Conservation (phyloP, 352 stramenopile species). For the Pythium myriotylum region DNA sequence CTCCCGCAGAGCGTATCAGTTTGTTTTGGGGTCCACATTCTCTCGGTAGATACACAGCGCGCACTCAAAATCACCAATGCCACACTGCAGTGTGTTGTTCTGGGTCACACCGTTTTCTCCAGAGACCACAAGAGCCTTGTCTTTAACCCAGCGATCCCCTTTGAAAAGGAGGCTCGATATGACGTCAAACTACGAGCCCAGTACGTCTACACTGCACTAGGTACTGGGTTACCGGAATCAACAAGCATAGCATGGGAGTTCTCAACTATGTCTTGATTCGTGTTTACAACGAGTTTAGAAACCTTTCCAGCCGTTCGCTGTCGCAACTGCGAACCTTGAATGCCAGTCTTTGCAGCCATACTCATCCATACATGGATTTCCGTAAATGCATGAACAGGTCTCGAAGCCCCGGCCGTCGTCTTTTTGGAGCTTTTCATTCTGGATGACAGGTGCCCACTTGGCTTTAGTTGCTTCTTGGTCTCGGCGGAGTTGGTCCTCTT, state of each 20-base stretch:
- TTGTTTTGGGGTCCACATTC: conserved; percentile 30
- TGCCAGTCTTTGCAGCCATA: conserved; percentile 91
- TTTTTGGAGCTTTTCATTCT: conserved; percentile 40
- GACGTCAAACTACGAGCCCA: conserved; percentile 35
- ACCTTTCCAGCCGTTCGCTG: conserved; percentile 89
- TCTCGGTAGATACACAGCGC: conserved; percentile 32
- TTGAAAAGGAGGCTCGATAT: conserved; percentile 39
- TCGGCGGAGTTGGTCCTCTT: conserved; percentile 62
- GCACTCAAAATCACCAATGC: conserved; percentile 39
- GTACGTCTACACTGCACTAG: conserved; percentile 32
- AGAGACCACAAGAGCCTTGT: conserved; percentile 14
- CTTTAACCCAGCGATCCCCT: conserved; percentile 39
- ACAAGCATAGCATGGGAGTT: conserved; percentile 28
- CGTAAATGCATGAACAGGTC: conserved; percentile 88
- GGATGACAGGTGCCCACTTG: conserved; percentile 43
- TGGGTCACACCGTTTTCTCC: conserved; percentile 28
- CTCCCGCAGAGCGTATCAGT: conserved; percentile 8
- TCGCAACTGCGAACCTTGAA: conserved; percentile 80
- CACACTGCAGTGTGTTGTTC: conserved; percentile 23
- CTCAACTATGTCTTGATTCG: conserved; percentile 8
- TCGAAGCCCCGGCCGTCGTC: conserved; percentile 77
- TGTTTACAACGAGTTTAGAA: conserved; percentile 42
- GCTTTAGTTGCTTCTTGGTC: conserved; percentile 67
- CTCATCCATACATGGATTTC: conserved; percentile 90
- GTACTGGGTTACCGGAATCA: conserved; percentile 4